Percentiles rank a stretch among this genome's conserved stretches.
These are phyloP conservation scores for Aspergillus uvarum DNA, from an alignment of 2,329 filamentous ascomycete species.

Conservation along the genomic window DNA sequence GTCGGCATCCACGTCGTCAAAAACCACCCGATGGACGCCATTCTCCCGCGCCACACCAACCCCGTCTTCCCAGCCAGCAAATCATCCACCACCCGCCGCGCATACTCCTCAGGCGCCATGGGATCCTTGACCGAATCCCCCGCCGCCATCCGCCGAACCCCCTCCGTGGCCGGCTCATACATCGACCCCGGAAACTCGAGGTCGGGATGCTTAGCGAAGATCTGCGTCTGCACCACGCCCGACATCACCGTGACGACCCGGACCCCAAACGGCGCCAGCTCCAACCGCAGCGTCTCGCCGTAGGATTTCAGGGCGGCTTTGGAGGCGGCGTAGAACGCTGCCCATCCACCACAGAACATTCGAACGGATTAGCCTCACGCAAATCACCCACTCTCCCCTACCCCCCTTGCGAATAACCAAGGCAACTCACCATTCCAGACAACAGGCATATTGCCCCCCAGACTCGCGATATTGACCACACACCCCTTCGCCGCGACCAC, in stretches of 20 bases:
- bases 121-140: background rate
- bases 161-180: slow-evolving; percentile 17
- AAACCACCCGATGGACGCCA: slow-evolving; percentile 14
- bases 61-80: slow-evolving; percentile 23
- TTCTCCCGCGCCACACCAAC: slow-evolving; percentile 21
- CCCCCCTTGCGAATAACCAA: too few relatives aligned
- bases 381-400: background rate
- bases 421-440: slow-evolving; percentile 9
- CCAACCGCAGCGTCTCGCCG: slow-evolving; percentile 23
- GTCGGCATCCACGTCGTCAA: slow-evolving; percentile 10
- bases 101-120: slow-evolving; percentile 16
- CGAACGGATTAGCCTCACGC: background rate
- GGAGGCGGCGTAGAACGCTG: slow-evolving; percentile 22
- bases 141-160: slow-evolving; percentile 4
- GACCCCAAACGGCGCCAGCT: slow-evolving; percentile 27
- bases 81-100: slow-evolving; percentile 23
- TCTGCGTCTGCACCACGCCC: slow-evolving; percentile 20
- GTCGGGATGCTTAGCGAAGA: slow-evolving; percentile 13
- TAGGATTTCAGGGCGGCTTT: slow-evolving; percentile 26
- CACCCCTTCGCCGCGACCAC: slow-evolving; percentile 27
- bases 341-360: background rate
- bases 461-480: slow-evolving; percentile 29
- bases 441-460: slow-evolving; percentile 20
- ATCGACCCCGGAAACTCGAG: slow-evolving; percentile 19
- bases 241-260: slow-evolving; percentile 23